Conservation (phyloP, 306 rosid species). For the Trifolium pratense region DNA sequence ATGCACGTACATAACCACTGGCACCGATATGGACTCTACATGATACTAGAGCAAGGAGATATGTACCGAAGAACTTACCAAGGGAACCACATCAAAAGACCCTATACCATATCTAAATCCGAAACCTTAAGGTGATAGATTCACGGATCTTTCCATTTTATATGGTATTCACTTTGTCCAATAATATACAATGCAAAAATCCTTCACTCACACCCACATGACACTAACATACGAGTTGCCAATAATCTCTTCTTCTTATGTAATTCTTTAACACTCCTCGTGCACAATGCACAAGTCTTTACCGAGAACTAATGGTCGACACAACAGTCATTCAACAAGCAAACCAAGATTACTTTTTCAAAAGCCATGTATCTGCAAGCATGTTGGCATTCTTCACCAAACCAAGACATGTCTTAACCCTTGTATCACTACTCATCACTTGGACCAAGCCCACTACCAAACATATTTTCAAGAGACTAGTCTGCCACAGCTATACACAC, state of each 20-base stretch:
- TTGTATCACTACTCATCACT: not conserved
- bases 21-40: constrained; percentile 10
- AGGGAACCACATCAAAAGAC: not conserved
- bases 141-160: constrained; percentile 8
- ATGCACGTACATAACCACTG: not conserved
- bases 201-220: not conserved
- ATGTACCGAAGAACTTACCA: not conserved
- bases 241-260: not conserved
- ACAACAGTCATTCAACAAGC: not conserved
- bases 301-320: not conserved
- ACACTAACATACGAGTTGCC: not conserved
- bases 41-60: constrained; percentile 21
- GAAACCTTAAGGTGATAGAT: not conserved
- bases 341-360: not conserved
- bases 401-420: not conserved
- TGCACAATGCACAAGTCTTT: not conserved
- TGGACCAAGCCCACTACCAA: not conserved
- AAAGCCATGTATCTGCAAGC: not conserved
- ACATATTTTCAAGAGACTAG: not conserved
- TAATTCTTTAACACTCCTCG: not conserved
- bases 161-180: not conserved
- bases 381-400: constrained; percentile 2
- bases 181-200: constrained; percentile 1
- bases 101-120: not conserved
- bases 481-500: not conserved